Conservation (phyloP, 495 filamentous ascomycete genomes). For the Neurospora terricola region DNA sequence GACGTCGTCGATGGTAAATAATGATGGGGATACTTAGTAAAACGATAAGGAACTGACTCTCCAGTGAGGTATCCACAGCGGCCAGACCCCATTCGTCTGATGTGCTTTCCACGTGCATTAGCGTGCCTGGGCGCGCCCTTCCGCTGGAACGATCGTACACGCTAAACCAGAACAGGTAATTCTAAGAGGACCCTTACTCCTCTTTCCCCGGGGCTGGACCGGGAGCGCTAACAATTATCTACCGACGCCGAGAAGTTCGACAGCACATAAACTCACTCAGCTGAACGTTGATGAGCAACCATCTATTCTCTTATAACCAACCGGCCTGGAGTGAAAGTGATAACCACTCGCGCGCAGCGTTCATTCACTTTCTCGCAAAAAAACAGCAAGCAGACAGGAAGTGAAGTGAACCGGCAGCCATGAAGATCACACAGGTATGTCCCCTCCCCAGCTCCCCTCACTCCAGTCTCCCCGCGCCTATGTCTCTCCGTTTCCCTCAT, state of each 20-base stretch:
- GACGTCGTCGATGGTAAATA: not conserved
- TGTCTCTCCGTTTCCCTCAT: not conserved
- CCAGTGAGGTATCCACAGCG: not conserved
- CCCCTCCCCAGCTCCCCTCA: not conserved
- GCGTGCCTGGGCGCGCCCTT: not conserved
- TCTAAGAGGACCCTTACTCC: not conserved
- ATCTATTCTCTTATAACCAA: not conserved
- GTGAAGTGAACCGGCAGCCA: not conserved
- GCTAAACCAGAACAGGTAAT: not conserved
- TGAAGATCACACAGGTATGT: slow-evolving; percentile 1
- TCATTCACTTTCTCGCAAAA: not conserved
- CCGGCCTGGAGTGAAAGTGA: not conserved
- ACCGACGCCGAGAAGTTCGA: not conserved
- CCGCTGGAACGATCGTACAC: not conserved
- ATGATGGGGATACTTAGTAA: not conserved
- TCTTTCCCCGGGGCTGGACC: not conserved
- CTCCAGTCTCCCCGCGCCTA: not conserved
- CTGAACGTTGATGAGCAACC: not conserved
- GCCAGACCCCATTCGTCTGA: not conserved
- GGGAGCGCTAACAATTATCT: not conserved
- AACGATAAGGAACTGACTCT: not conserved
- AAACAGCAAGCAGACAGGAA: not conserved
- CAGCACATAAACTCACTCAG: not conserved
- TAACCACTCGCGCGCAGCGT: not conserved
- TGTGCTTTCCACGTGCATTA: not conserved